Conservation (phyloP, 1,284 basidiomycete genomes). For the Spongispora temasekensis region DNA sequence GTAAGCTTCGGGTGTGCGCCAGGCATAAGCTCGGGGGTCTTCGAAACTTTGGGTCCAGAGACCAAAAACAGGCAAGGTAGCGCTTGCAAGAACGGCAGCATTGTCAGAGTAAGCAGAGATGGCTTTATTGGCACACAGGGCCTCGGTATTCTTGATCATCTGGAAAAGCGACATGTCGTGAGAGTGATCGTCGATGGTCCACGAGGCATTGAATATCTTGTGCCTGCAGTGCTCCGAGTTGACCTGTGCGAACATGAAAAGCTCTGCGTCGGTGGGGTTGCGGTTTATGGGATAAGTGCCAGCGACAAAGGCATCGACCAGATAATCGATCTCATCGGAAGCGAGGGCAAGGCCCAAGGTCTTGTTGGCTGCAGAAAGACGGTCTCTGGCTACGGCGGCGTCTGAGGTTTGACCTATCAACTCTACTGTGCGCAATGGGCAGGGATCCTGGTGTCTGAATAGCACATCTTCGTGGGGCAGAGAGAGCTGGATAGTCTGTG, state of each 20-base stretch:
- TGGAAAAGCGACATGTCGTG: constrained; percentile 86
- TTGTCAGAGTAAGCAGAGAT: constrained; percentile 99
- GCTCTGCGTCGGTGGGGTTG: constrained; percentile 94
- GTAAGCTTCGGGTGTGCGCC: constrained; percentile 67
- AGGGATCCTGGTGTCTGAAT: constrained; percentile 72
- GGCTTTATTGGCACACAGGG: constrained; percentile 72
- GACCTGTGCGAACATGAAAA: constrained; percentile 99
- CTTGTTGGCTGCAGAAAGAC: constrained; percentile 79
- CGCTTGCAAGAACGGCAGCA: constrained; percentile 90
- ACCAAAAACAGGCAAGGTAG: constrained; percentile 78
- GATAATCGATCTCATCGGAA: constrained; percentile 89
- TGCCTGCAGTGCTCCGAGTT: constrained; percentile 99
- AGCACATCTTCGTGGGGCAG: constrained; percentile 63
- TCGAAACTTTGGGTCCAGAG: constrained; percentile 44
- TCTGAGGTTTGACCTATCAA: constrained; percentile 41
- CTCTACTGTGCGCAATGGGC: constrained; percentile 72
- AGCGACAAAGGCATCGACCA: constrained; percentile 86
- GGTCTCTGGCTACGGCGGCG: constrained; percentile 46
- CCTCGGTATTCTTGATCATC: constrained; percentile 98
- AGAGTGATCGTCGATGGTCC: constrained; percentile 82
- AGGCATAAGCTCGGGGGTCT: constrained; percentile 49
- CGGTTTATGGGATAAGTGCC: constrained; percentile 64
- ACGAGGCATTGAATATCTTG: constrained; percentile 99
- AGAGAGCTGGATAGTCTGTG: constrained; percentile 69
- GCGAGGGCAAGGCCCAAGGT: constrained; percentile 91